Base-by-base conservation (phyloP, 768 basidiomycete genomes). In the Tulasnella sp. region DNA sequence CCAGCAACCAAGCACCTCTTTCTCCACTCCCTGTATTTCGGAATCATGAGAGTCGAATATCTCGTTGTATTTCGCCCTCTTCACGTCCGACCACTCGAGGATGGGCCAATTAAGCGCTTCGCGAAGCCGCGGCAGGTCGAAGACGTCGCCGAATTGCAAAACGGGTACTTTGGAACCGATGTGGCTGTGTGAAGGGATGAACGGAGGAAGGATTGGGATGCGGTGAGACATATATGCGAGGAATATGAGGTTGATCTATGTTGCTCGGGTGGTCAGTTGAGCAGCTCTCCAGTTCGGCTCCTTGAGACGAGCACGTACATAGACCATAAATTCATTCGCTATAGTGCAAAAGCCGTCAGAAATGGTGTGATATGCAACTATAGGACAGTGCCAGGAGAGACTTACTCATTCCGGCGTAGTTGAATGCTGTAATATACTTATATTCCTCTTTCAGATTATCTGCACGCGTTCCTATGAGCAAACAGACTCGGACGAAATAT, bases 51-150 rank as follows among this genome's bases (percentile, higher is more conserved):
- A 32, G 71, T 72, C 71, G 16, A 72, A 40, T 5, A 5, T 26
- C 40, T 72, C 77, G 69, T 51, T 67, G 40, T 75, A 46, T 77
- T 80, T 80, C 16, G 82, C 81, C 77, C 88, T 84, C 81, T 91
- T 91, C 70, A 92, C 86, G 78, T 91, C 87, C 67, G 87, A 85
- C 90, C 90, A 92, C 83, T 92, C 90, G 6, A 91, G 81, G 20
- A 92, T 82, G 0, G 90, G 87, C 69, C 81, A 83, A 23, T 85
- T 84, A 35, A 90, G 81, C 20, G 82, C 81, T 72, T 85, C 82
- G 44, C 87, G 84, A 5, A 91, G 85, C 10, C 88, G 85, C 0
- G 87, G 86, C 67, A 91, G 83, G 81, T 92, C 90, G 80, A 91
- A 91, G 0, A 91, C 87, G 37, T 89, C 86, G 32, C 89, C 87